These are phyloP conservation scores for Neurospora cerealis DNA, from an alignment of 495 filamentous ascomycete genomes.

Conservation along the genomic window DNA sequence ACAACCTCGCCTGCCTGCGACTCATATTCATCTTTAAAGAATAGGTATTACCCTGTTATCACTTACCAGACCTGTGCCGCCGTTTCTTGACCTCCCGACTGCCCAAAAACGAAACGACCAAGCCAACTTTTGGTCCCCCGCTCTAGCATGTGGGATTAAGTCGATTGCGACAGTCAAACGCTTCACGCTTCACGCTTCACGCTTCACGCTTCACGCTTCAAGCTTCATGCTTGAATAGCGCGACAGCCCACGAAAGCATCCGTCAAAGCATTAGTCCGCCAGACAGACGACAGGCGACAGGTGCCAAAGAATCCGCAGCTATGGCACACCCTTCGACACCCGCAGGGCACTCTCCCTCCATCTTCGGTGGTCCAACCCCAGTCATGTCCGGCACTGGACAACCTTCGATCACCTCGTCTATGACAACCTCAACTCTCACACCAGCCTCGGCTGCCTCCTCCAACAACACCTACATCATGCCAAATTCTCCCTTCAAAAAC, in stretches of 20 bases:
- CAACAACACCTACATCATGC: conserved; percentile 76
- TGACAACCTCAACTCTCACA: conserved; percentile 21
- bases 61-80: neutral
- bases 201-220: neutral
- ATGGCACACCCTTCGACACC: conserved; percentile 27
- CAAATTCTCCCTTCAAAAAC: conserved; percentile 62
- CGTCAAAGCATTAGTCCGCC: neutral
- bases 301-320: conserved; percentile 1
- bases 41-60: neutral
- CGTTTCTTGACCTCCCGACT: neutral
- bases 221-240: neutral
- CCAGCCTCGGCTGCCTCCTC: conserved; percentile 47
- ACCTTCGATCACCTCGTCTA: conserved; percentile 8
- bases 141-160: neutral
- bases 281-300: neutral
- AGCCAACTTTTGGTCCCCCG: neutral
- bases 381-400: conserved; percentile 2
- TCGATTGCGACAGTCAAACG: neutral
- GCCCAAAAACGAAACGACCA: neutral
- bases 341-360: conserved; percentile 12
- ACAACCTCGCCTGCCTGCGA: neutral
- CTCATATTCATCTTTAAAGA: neutral
- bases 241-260: neutral
- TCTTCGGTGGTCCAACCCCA: conserved; percentile 23
- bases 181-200: neutral